phyloP scores from a whole-genome alignment of 2,329 filamentous ascomycete species.

The Aspergillus japonicus region DNA sequence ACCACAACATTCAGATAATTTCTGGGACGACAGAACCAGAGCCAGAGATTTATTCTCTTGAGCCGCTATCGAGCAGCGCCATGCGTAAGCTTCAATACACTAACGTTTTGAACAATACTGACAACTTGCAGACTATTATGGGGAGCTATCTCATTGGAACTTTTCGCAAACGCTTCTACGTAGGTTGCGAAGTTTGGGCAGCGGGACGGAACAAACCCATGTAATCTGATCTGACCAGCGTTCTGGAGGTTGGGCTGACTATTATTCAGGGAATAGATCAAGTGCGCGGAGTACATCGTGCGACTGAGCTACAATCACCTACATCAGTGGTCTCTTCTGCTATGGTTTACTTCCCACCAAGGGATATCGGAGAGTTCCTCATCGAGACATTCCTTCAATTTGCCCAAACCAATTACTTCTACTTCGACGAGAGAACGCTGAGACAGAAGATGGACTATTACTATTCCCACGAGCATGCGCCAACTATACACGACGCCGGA shows the following conservation, averaged over 20 bases:
- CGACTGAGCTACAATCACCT: constrained; percentile 31
- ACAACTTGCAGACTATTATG: constrained; percentile 32
- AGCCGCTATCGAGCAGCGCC: too few relatives aligned
- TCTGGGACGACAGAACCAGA: not conserved
- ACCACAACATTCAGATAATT: not conserved
- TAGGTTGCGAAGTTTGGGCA: constrained; percentile 27
- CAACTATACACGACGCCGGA: too few relatives aligned
- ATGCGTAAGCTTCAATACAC: too few relatives aligned
- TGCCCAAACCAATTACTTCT: constrained; percentile 36
- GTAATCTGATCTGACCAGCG: too few relatives aligned
- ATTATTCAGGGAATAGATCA: constrained; percentile 16
- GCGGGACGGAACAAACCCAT: constrained; percentile 1
- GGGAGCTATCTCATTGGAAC: constrained; percentile 39
- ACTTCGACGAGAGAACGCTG: constrained; percentile 32
- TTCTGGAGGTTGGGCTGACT: constrained; percentile 1
- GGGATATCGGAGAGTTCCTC: constrained; percentile 34
- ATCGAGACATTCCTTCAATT: constrained; percentile 34
- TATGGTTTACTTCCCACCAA: constrained; percentile 31
- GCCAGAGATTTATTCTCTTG: not conserved
- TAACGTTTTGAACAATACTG: too few relatives aligned
- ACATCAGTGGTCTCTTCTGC: constrained; percentile 26
- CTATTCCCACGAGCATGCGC: constrained; percentile 9
- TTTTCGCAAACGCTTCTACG: constrained; percentile 35
- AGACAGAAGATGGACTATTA: constrained; percentile 27
- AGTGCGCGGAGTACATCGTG: constrained; percentile 31